phyloP scores from a whole-genome alignment of 192 early-diverging fungal species.

The Coemansia sp. region DNA sequence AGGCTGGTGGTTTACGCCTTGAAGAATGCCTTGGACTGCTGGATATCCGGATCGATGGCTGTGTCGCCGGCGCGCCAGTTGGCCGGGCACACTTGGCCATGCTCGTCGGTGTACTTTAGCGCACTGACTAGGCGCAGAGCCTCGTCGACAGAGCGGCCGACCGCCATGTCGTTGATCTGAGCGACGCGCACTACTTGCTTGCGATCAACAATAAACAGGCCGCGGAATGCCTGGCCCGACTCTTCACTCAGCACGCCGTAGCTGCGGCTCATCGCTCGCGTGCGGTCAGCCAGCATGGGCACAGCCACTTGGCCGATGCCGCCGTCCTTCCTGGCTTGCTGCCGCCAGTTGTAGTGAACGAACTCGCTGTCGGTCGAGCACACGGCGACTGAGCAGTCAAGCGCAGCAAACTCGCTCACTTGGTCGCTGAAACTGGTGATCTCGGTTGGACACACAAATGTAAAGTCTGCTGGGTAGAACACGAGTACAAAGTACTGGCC shows the following conservation, averaged over 20 bases:
- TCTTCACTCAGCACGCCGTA: constrained; percentile 82
- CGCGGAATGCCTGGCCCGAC: constrained; percentile 72
- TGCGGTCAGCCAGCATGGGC: constrained; percentile 81
- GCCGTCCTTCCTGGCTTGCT: constrained; percentile 70
- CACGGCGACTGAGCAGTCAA: constrained; percentile 67
- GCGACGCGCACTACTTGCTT: constrained; percentile 72
- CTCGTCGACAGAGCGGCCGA: constrained; percentile 79
- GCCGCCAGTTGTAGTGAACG: constrained; percentile 82
- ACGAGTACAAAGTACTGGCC: constrained; percentile 66
- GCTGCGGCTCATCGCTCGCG: constrained; percentile 61
- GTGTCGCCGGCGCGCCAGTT: constrained; percentile 71
- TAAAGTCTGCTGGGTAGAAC: constrained; percentile 90
- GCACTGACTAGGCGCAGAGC: constrained; percentile 81
- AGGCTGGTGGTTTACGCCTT: not conserved
- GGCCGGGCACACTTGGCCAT: constrained; percentile 74
- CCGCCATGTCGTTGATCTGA: constrained; percentile 80
- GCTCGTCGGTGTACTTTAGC: constrained; percentile 78
- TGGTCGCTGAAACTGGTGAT: constrained; percentile 80
- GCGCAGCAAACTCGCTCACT: constrained; percentile 66
- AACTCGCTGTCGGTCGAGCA: constrained; percentile 74
- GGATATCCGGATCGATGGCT: constrained; percentile 5
- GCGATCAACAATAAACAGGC: constrained; percentile 84
- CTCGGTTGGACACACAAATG: constrained; percentile 80
- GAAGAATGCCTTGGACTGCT: constrained; percentile 11
- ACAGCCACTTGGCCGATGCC: constrained; percentile 82